phyloP scores from a whole-genome alignment of 2,329 filamentous ascomycete genomes.

The Pestalotiopsis sp. region DNA sequence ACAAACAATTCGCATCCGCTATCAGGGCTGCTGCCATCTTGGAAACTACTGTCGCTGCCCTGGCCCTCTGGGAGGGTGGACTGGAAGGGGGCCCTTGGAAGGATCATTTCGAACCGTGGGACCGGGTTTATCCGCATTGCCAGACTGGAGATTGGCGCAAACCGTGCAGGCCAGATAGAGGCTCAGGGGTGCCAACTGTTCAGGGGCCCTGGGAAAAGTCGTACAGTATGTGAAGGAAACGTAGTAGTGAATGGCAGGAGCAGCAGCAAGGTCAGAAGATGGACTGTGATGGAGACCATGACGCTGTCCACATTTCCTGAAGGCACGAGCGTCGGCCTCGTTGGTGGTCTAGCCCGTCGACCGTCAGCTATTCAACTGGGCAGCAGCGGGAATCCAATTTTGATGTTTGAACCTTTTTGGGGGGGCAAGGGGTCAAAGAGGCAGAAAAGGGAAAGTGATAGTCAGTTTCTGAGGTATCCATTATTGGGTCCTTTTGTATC shows the following conservation, averaged over 20 bases:
- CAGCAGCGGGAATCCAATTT: neutral
- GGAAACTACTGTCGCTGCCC: neutral
- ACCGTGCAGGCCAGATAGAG: neutral
- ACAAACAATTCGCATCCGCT: neutral
- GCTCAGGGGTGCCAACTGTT: neutral
- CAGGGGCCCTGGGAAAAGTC: neutral
- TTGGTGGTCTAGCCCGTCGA: neutral
- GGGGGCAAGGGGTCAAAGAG: no score
- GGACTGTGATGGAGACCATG: neutral
- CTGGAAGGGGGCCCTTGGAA: neutral
- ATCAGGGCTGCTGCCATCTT: neutral
- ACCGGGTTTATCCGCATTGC: neutral
- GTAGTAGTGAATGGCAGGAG: neutral
- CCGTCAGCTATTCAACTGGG: neutral
- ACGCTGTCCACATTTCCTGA: neutral
- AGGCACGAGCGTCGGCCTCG: neutral
- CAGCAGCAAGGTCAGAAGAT: no score
- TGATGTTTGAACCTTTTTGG: neutral
- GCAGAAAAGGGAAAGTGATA: constrained; percentile 8
- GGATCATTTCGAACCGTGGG: constrained; percentile 7
- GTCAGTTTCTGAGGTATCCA: neutral
- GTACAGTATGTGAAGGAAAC: neutral
- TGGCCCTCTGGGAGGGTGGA: neutral
- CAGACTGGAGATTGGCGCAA: neutral
- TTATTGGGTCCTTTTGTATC: neutral